Percentiles rank a stretch among this genome's conserved stretches.
Conservation (phyloP, 345 rosid species). For the Eucalyptus virginea region DNA sequence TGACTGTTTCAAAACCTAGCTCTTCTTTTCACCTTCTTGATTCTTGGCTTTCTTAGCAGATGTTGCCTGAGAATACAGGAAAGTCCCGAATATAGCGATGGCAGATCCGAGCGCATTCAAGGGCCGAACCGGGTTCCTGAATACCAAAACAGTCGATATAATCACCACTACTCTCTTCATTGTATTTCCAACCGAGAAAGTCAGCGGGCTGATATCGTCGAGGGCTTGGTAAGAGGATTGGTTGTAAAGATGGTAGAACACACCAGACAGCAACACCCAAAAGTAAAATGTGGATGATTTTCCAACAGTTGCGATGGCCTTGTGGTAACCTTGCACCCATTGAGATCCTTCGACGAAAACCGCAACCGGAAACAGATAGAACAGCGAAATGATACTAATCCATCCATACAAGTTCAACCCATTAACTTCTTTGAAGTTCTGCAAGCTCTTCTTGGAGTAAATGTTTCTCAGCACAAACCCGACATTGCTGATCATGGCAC, state of each 20-base stretch:
- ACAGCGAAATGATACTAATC: slow-evolving; percentile 60
- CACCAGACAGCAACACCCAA: slow-evolving; percentile 91
- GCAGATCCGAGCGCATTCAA: slow-evolving; percentile 92
- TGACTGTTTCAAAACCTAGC: neutral
- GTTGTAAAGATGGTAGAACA: slow-evolving; percentile 83
- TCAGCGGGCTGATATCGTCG: slow-evolving; percentile 87
- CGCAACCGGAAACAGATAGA: slow-evolving; percentile 82
- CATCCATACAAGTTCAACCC: slow-evolving; percentile 88
- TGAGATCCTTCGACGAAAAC: slow-evolving; percentile 80
- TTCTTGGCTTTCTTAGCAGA: slow-evolving; percentile 70
- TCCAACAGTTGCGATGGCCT: slow-evolving; percentile 62
- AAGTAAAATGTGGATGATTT: slow-evolving; percentile 54
- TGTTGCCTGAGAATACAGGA: slow-evolving; percentile 79
- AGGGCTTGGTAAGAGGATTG: slow-evolving; percentile 95
- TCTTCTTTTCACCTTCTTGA: slow-evolving; percentile 35
- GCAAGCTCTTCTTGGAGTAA: slow-evolving; percentile 74
- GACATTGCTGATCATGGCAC: slow-evolving; percentile 92
- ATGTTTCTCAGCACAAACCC: slow-evolving; percentile 89
- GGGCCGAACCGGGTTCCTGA: slow-evolving; percentile 89
- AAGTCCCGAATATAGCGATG: slow-evolving; percentile 77
- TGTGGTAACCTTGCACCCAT: slow-evolving; percentile 78
- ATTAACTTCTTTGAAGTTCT: slow-evolving; percentile 73
- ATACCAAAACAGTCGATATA: slow-evolving; percentile 76
- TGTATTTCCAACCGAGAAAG: slow-evolving; percentile 85
- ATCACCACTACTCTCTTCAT: slow-evolving; percentile 98